phyloP scores from a whole-genome alignment of 2,329 filamentous ascomycete genomes.

The Sporothrix phasma region DNA sequence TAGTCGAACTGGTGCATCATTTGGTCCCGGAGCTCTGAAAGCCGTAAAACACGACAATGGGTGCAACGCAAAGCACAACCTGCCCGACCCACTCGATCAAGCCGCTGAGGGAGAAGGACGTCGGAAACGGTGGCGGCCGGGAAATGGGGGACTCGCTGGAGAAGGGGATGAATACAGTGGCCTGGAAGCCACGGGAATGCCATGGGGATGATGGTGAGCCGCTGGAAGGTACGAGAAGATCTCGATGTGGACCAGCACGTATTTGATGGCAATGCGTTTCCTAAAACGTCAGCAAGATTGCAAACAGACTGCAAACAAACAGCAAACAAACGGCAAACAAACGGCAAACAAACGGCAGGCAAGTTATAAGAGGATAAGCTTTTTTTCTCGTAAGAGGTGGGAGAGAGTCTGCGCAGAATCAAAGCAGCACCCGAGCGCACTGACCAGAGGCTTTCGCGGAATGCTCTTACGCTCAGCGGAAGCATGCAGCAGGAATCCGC shows the following conservation, averaged over 20 bases:
- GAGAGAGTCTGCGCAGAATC: not conserved
- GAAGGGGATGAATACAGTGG: conserved; percentile 44
- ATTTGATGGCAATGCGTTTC: conserved; percentile 18
- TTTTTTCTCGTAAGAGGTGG: no score
- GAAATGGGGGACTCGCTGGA: conserved; percentile 40
- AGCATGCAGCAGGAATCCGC: conserved; percentile 26
- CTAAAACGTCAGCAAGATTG: not conserved
- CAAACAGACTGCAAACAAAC: not conserved
- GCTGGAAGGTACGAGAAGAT: conserved; percentile 44
- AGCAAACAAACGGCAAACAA: not conserved
- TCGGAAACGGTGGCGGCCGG: conserved; percentile 33
- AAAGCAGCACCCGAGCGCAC: not conserved
- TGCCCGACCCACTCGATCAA: conserved; percentile 36
- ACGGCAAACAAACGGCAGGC: not conserved
- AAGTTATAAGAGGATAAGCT: not conserved
- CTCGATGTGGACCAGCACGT: conserved; percentile 41
- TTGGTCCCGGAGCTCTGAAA: conserved; percentile 31
- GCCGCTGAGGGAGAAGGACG: conserved; percentile 30
- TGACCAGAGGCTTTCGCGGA: conserved; percentile 22
- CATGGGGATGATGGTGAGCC: conserved; percentile 39
- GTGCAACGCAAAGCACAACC: conserved; percentile 34
- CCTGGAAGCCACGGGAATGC: conserved; percentile 34
- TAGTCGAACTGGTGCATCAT: conserved; percentile 31
- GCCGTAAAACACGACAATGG: conserved; percentile 38
- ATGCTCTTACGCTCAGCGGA: conserved; percentile 19